Evolutionary conservation across 805 yeast species (phyloP).

Genomic region (Saccharomycopsis babjevae): DNA sequence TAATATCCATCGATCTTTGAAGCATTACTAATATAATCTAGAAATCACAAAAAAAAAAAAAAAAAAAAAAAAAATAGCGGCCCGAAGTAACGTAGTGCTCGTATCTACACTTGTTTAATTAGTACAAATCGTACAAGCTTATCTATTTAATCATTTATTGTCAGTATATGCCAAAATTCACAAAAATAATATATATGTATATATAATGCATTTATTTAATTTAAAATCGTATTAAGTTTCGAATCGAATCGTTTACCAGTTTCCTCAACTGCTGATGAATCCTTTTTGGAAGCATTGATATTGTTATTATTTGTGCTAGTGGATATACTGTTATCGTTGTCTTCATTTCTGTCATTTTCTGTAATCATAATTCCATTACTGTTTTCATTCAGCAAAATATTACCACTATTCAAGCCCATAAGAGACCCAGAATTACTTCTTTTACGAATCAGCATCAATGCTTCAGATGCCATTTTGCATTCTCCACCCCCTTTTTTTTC

Average conservation of each 20-base stretch:
- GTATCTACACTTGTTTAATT: neutral
- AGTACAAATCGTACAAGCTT: neutral
- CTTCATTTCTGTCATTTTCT: neutral
- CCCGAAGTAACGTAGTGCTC: neutral
- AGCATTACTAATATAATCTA: neutral
- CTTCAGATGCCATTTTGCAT: slow-evolving; percentile 15
- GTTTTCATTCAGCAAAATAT: neutral
- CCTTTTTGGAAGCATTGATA: neutral
- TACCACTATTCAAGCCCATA: neutral
- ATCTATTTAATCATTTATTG: neutral
- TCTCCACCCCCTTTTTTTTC: neutral
- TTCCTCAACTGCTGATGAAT: neutral
- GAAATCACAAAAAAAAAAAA: neutral
- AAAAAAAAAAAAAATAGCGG: neutral
- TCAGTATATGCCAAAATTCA: neutral
- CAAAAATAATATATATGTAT: neutral
- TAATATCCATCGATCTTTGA: neutral
- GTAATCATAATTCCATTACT: neutral
- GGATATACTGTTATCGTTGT: neutral
- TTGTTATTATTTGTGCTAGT: neutral
- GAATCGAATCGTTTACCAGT: slow-evolving; percentile 4
- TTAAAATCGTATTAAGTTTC: slow-evolving; percentile 6
- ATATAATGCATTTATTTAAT: neutral
- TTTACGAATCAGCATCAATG: slow-evolving; percentile 15
- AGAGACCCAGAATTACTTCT: slow-evolving; percentile 2